phyloP scores from a whole-genome alignment of 805 yeast genomes.

The Saturnispora bothae region DNA sequence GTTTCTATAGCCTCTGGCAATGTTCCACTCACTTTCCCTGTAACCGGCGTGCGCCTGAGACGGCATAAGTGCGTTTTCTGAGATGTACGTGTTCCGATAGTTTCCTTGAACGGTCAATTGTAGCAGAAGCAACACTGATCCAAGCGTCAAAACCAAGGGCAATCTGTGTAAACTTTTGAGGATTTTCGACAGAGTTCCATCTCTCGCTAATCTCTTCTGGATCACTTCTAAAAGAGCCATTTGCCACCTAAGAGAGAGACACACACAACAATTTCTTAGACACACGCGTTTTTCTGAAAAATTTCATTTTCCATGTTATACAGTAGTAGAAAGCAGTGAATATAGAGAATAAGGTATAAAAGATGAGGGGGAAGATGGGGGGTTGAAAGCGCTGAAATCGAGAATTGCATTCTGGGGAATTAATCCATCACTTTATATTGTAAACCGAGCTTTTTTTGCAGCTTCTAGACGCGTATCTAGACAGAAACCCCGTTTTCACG shows the following conservation, averaged over 20 bases:
- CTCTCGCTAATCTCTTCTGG: slow-evolving; percentile 32
- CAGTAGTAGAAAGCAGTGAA: no score
- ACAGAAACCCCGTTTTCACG: background rate
- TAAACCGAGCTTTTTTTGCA: no score
- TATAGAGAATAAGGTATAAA: no score
- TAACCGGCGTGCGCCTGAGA: slow-evolving; percentile 89
- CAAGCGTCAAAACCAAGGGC: slow-evolving; percentile 31
- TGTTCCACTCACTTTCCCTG: slow-evolving; percentile 90
- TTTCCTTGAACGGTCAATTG: slow-evolving; percentile 73
- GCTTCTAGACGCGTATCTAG: no score
- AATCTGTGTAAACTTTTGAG: slow-evolving; percentile 33
- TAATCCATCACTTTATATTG: no score
- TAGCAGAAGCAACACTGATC: slow-evolving; percentile 50
- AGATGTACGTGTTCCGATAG: slow-evolving; percentile 71
- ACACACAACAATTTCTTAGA: no score
- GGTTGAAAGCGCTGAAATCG: no score
- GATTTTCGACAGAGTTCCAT: slow-evolving; percentile 38
- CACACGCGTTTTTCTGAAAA: no score
- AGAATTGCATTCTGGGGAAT: no score
- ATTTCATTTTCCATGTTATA: no score
- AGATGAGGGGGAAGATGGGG: no score
- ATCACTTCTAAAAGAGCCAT: slow-evolving; percentile 40
- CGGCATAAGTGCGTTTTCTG: slow-evolving; percentile 96
- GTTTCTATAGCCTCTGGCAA: slow-evolving; percentile 72
- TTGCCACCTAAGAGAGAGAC: background rate